These are phyloP conservation scores for Phytophthora lateralis DNA, from an alignment of 352 stramenopile genomes.

Conservation along the genomic window DNA sequence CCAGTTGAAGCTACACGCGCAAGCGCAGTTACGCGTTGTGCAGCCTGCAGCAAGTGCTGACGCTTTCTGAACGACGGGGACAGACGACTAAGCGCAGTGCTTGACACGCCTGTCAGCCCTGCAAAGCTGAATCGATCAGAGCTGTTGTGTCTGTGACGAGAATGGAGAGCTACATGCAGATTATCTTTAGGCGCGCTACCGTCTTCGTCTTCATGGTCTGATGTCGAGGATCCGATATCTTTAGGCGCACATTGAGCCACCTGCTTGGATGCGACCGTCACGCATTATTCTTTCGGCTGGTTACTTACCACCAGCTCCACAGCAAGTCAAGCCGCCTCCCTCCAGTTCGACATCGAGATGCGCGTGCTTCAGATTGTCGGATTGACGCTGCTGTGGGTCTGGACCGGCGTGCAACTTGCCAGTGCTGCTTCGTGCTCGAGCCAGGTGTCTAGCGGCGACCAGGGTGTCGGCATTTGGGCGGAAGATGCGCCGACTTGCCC, in stretches of 20 bases:
- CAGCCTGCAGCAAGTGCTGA: background rate
- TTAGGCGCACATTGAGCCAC: slow-evolving; percentile 13
- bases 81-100: slow-evolving; percentile 13
- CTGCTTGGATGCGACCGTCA: background rate
- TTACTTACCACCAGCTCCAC: slow-evolving; percentile 1
- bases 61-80: slow-evolving; percentile 16
- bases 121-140: background rate
- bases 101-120: slow-evolving; percentile 14
- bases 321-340: slow-evolving; percentile 2
- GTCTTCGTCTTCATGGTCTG: slow-evolving; percentile 27
- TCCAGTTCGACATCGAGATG: slow-evolving; percentile 21
- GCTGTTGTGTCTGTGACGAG: slow-evolving; percentile 2
- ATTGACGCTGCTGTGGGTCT: slow-evolving; percentile 31
- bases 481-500: slow-evolving; percentile 28
- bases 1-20: slow-evolving; percentile 12
- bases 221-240: slow-evolving; percentile 29
- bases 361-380: slow-evolving; percentile 24
- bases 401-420: slow-evolving; percentile 21
- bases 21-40: slow-evolving; percentile 13
- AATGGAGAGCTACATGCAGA: slow-evolving; percentile 1
- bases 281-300: slow-evolving; percentile 16
- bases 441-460: slow-evolving; percentile 37
- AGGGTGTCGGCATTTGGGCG: slow-evolving; percentile 40
- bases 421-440: slow-evolving; percentile 26
- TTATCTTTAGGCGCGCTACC: slow-evolving; percentile 26